Evolutionary conservation across 2,329 filamentous ascomycete genomes (phyloP).

Genomic region (Rhynchosporium secalis): DNA sequence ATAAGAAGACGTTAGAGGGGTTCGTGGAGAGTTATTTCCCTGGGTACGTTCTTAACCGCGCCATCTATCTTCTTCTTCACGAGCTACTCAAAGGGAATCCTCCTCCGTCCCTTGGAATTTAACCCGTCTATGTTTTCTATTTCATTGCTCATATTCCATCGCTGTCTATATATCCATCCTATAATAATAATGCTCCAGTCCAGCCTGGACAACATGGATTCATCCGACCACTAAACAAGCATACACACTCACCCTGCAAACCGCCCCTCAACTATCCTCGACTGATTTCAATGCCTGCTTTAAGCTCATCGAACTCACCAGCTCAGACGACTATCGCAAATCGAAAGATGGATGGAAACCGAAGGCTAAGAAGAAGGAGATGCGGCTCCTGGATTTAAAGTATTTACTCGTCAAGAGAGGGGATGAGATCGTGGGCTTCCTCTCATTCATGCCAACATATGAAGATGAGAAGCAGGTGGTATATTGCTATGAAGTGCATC

Average conservation of each 20-base stretch:
- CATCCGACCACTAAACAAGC: conserved; percentile 47
- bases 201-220: conserved; percentile 46
- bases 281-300: conserved; percentile 56
- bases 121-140: no score
- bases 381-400: conserved; percentile 65
- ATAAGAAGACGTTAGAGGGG: conserved; percentile 47
- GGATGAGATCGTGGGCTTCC: conserved; percentile 52
- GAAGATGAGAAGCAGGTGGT: conserved; percentile 66
- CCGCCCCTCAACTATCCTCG: conserved; percentile 43
- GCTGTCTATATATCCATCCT: background rate
- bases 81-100: background rate
- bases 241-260: conserved; percentile 49
- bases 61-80: background rate
- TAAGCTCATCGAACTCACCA: conserved; percentile 61
- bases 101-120: background rate
- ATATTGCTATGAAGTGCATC: conserved; percentile 80
- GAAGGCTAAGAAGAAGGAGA: conserved; percentile 52
- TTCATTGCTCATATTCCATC: no score
- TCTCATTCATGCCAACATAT: conserved; percentile 70
- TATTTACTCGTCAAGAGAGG: conserved; percentile 62
- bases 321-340: conserved; percentile 60
- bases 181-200: background rate
- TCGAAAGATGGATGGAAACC: conserved; percentile 50
- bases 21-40: conserved; percentile 52
- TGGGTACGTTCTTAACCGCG: conserved; percentile 42